Evolutionary conservation across 148 eudicot genomes (phyloP).

Genomic region (Nyssa sinensis): DNA sequence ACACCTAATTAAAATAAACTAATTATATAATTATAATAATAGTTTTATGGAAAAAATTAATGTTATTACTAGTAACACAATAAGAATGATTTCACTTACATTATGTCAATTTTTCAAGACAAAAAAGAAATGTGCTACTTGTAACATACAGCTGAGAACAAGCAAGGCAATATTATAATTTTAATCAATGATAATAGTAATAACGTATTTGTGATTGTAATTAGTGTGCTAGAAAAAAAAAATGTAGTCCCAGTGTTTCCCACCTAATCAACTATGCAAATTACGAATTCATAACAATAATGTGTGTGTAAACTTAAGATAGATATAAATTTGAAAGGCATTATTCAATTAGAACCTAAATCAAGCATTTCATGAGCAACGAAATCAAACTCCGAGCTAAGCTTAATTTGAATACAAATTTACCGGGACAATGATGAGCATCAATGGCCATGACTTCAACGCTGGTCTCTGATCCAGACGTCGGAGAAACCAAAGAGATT

Average conservation of each 20-base stretch:
- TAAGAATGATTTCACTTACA: background rate
- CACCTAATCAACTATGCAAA: no score
- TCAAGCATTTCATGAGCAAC: slow-evolving; percentile 16
- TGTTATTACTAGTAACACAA: no score
- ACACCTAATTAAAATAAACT: no score
- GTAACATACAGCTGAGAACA: background rate
- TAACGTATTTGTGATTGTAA: background rate
- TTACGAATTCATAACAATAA: background rate
- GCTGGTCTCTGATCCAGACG: slow-evolving; percentile 24
- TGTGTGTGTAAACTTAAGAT: no score
- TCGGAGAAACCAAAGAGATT: slow-evolving; percentile 49
- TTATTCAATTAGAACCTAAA: background rate
- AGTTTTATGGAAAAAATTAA: no score
- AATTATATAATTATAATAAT: no score
- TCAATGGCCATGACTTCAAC: slow-evolving; percentile 55
- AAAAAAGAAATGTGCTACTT: background rate
- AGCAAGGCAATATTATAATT: background rate
- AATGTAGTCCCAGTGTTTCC: background rate
- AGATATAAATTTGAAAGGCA: background rate
- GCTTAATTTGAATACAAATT: background rate
- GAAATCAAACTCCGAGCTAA: background rate
- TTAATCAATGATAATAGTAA: no score
- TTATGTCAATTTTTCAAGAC: background rate
- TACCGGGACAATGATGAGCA: slow-evolving; percentile 88
- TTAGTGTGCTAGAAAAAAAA: background rate